phyloP scores from a whole-genome alignment of 1,284 basidiomycete species.

The Tausonia pullulans region DNA sequence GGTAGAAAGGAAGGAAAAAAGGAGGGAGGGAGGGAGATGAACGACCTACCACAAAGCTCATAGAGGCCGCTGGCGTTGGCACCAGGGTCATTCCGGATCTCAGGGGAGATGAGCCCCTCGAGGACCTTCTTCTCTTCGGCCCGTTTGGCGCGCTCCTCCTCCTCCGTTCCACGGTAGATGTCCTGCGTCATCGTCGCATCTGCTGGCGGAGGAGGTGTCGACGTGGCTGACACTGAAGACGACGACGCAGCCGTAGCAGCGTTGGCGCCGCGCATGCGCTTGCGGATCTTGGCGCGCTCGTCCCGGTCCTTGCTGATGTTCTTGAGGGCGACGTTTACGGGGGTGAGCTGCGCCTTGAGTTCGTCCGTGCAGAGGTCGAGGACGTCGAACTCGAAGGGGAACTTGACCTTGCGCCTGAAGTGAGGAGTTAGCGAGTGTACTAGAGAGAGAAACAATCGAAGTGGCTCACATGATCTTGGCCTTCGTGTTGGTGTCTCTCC shows the following conservation, averaged over 20 bases:
- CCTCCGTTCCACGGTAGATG: constrained; percentile 24
- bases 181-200: constrained; percentile 7
- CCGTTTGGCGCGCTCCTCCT: constrained; percentile 52
- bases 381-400: constrained; percentile 76
- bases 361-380: constrained; percentile 70
- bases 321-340: constrained; percentile 60
- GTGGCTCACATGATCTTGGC: constrained; percentile 64
- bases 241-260: not conserved
- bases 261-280: constrained; percentile 35
- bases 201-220: not conserved
- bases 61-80: constrained; percentile 31
- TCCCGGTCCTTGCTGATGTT: constrained; percentile 70
- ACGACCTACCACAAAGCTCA: constrained; percentile 32
- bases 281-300: constrained; percentile 73
- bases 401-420: constrained; percentile 73
- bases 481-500: constrained; percentile 74
- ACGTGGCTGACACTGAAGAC: not conserved
- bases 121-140: constrained; percentile 30
- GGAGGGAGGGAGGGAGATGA: not conserved
- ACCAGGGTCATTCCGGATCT: constrained; percentile 18
- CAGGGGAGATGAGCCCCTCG: constrained; percentile 22
- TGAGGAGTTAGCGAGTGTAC: too few species aligned
- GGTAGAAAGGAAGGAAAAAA: not conserved
- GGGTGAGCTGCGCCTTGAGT: constrained; percentile 56
- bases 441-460: not conserved